Evolutionary conservation across 768 basidiomycete species (phyloP).

Genomic region (Hygrophoropsis aurantiaca): DNA sequence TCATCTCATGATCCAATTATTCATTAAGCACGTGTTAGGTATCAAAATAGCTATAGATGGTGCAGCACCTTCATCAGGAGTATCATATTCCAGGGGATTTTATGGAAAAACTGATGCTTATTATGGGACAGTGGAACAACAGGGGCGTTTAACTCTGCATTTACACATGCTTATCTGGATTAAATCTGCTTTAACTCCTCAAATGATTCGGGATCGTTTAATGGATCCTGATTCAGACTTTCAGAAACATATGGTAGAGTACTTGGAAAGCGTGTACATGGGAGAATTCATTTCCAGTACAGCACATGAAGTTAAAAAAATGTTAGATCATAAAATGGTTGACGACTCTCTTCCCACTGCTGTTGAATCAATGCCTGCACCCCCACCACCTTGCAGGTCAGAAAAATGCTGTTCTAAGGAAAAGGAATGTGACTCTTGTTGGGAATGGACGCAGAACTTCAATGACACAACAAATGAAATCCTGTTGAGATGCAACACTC

Average conservation of each 20-base stretch:
- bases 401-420: too few relatives aligned
- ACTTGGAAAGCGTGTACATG: constrained; percentile 5
- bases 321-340: not conserved
- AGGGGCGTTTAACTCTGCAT: constrained; percentile 41
- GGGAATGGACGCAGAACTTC: too few relatives aligned
- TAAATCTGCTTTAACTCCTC: constrained; percentile 5
- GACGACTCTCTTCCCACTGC: too few relatives aligned
- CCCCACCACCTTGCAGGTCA: too few relatives aligned
- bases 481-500: not conserved
- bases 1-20: constrained; percentile 26
- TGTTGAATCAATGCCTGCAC: too few relatives aligned
- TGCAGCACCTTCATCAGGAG: too few relatives aligned
- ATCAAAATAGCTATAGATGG: too few relatives aligned
- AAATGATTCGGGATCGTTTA: constrained; percentile 14
- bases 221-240: constrained; percentile 6
- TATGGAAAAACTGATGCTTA: constrained; percentile 30
- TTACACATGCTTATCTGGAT: constrained; percentile 42
- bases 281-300: constrained; percentile 6
- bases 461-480: too few relatives aligned
- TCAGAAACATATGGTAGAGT: constrained; percentile 6
- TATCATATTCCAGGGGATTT: too few relatives aligned
- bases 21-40: constrained; percentile 23
- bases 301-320: too few relatives aligned
- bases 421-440: too few relatives aligned
- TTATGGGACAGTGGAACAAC: constrained; percentile 38